phyloP scores from a whole-genome alignment of 2,329 filamentous ascomycete species.

The Aspergillus novoparasiticus region DNA sequence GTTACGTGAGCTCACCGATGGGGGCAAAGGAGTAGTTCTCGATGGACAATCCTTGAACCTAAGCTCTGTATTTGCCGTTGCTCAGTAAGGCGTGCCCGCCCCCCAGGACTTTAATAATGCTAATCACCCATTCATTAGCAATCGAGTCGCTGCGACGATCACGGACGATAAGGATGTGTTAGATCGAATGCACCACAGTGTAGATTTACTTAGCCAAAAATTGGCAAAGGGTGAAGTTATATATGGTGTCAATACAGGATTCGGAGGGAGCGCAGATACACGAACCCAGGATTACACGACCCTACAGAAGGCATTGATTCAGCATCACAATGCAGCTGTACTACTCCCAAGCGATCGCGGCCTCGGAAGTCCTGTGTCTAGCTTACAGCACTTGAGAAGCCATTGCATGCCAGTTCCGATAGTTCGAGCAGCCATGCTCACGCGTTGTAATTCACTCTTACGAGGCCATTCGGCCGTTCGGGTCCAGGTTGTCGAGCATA shows the following conservation, averaged over 20 bases:
- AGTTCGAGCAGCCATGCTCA: constrained; percentile 58
- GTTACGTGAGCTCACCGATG: neutral
- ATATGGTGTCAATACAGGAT: constrained; percentile 65
- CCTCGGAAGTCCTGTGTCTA: neutral
- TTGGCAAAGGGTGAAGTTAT: constrained; percentile 17
- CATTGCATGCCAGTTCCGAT: constrained; percentile 53
- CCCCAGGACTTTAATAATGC: neutral
- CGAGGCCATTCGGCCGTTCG: constrained; percentile 58
- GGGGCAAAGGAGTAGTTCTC: constrained; percentile 1
- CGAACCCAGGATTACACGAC: constrained; percentile 52
- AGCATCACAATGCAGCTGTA: constrained; percentile 52
- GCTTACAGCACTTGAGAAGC: constrained; percentile 10
- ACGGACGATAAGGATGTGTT: neutral
- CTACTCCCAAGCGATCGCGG: constrained; percentile 35
- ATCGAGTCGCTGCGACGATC: neutral
- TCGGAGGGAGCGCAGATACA: constrained; percentile 67
- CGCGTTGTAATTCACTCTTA: constrained; percentile 57
- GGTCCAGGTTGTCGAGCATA: constrained; percentile 20
- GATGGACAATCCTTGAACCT: constrained; percentile 14
- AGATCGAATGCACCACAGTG: constrained; percentile 17
- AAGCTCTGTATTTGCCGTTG: constrained; percentile 13
- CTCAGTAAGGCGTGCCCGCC: constrained; percentile 4
- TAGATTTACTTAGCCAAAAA: constrained; percentile 14
- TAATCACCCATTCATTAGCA: neutral
- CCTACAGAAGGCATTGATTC: constrained; percentile 49